Conservation (phyloP, 164 flowering plant genomes). For the Malania oleifera region DNA sequence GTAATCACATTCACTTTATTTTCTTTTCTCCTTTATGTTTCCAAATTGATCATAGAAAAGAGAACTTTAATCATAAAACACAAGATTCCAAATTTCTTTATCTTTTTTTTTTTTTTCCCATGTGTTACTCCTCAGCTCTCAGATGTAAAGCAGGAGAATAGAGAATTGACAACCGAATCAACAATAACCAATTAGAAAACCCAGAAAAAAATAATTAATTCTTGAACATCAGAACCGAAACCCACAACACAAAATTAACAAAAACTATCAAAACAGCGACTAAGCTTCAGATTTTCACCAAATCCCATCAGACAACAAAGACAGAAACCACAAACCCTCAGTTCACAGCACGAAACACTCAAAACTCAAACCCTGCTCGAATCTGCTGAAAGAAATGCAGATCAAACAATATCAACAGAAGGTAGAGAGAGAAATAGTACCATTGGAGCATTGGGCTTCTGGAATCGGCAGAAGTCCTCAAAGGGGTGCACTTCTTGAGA, state of each 20-base stretch:
- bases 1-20: constrained; percentile 12
- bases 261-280: neutral
- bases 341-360: neutral
- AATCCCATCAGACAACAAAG: neutral
- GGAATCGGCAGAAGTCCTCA: constrained; percentile 47
- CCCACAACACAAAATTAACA: too few relatives aligned
- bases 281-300: neutral
- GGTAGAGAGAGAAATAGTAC: constrained; percentile 20
- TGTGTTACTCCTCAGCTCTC: too few relatives aligned
- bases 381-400: constrained; percentile 9
- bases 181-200: neutral
- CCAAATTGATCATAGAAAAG: constrained; percentile 19
- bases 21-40: constrained; percentile 9
- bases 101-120: neutral
- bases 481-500: constrained; percentile 50
- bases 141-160: neutral
- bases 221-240: neutral
- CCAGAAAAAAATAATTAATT: neutral
- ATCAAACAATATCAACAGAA: neutral
- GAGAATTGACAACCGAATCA: neutral
- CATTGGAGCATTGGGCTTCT: constrained; percentile 41
- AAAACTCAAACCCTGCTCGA: constrained; percentile 5
- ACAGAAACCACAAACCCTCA: neutral
- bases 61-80: constrained; percentile 3
- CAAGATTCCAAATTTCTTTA: neutral